A percentile compares a stretch with the other conserved stretches of the same genome.
phyloP scores from a whole-genome alignment of 148 eudicot species.

The Rhododendron mucronatum region DNA sequence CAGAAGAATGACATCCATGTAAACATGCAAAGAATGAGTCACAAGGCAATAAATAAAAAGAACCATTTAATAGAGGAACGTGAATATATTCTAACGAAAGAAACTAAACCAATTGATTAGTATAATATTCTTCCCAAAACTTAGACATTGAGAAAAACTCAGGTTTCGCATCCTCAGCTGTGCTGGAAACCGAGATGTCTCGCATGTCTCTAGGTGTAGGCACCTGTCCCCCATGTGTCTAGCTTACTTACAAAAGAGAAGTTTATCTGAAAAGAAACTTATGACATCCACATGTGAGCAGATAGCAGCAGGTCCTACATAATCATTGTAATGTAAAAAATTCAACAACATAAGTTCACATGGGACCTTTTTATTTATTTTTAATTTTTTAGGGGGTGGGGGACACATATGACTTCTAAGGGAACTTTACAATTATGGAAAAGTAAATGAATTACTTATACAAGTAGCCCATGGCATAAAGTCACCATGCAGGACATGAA shows the following conservation, averaged over 20 bases:
- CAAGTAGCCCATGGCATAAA: background rate
- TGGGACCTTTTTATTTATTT: background rate
- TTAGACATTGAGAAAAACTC: background rate
- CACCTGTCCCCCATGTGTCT: background rate
- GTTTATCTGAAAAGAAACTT: background rate
- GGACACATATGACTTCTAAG: background rate
- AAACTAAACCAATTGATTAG: background rate
- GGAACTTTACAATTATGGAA: background rate
- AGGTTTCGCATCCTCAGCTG: background rate
- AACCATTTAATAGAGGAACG: background rate
- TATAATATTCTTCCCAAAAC: background rate
- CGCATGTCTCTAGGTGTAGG: background rate
- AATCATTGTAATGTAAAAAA: background rate
- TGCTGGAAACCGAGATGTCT: background rate
- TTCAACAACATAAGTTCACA: background rate
- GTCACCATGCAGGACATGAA: background rate
- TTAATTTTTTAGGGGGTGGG: background rate
- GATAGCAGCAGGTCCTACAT: background rate
- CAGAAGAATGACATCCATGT: background rate
- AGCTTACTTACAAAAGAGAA: background rate
- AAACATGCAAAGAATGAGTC: conserved; percentile 1
- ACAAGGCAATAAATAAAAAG: background rate
- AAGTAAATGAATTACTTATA: background rate
- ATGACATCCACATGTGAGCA: background rate
- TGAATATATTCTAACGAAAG: background rate